phyloP scores from a whole-genome alignment of 106 monocot species.

The Acorus gramineus region DNA sequence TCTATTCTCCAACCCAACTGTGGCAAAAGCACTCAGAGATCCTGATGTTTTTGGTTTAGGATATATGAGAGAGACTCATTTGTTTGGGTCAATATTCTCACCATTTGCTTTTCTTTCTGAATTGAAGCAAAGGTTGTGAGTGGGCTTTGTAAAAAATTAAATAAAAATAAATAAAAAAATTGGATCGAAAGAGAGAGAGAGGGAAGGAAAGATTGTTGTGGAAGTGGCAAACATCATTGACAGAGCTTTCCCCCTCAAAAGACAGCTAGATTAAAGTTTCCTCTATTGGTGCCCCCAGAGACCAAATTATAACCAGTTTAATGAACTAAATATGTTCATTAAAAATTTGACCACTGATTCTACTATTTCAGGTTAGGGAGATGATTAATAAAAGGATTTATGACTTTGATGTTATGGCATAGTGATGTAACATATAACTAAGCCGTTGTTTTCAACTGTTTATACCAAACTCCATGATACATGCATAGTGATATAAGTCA shows the following conservation, averaged over 20 bases:
- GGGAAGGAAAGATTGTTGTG: background rate
- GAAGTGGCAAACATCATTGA: constrained; percentile 22
- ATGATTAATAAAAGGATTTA: no score
- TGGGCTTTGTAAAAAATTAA: constrained; percentile 11
- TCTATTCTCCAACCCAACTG: constrained; percentile 1
- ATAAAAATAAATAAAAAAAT: background rate
- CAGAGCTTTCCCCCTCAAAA: constrained; percentile 4
- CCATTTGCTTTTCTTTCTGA: background rate
- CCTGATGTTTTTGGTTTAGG: background rate
- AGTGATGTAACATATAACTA: background rate
- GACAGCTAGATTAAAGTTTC: constrained; percentile 2
- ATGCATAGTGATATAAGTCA: no score
- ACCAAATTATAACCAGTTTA: background rate
- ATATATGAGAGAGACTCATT: background rate
- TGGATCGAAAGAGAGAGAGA: background rate
- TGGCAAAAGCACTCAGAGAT: constrained; percentile 4
- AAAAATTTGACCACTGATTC: no score
- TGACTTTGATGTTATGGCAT: background rate
- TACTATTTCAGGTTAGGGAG: no score
- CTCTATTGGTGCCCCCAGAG: background rate
- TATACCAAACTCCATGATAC: background rate
- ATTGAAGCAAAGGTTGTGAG: constrained; percentile 1
- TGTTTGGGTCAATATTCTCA: background rate
- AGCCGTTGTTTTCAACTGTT: background rate
- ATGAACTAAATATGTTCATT: no score